Evolutionary conservation across 139 green algal species (phyloP), one percentile per base, ranked within the genome.

Genomic region (Closterium sp.): DNA sequence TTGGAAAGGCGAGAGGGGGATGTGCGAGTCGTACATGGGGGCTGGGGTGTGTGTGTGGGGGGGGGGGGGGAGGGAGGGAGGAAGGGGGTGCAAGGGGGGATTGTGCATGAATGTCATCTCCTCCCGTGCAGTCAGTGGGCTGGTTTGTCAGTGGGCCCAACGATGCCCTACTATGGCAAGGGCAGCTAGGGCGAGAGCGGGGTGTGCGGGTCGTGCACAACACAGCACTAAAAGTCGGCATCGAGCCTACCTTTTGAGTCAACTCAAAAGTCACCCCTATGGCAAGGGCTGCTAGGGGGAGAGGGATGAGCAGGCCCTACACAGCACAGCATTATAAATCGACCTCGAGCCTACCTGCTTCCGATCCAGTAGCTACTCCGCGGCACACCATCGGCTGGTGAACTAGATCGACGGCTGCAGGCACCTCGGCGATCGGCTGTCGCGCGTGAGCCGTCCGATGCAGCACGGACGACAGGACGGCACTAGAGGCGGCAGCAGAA

Each of bases 1-100:
- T 86, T 98, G 96, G 4, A 96, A 83, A 0, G 93, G 55, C 35
- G 89, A 94, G 2, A 98, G 93, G 0, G 95, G 95, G 4, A 97
- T 85, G 85, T 98, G 96, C 2, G 95, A 96, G 4, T 95, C 81
- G 25, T 86, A 86, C 19, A 86, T 12, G 9, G 43, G 43, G 43
- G 3, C 43, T 69, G 43, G 43, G 43, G n/a, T n/a, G n/a, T n/a
- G n/a, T n/a, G n/a, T n/a, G n/a, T n/a, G n/a, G 23, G 43, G 43
- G 43, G 3, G 2, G 8, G n/a, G 12, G 43, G 36, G 36, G 36
- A 6, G 36, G 6, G 36, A 55, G 36, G 6, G 36, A 4, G 36
- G 6, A 55, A 55, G 36, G 36, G 36, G 4, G 38, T 23, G 4
- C 1, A 10, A 66, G 4, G 1, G 5, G 38, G 5, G 38, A 9